These are phyloP conservation scores for Globisporangium parvum DNA, from an alignment of 352 stramenopile species.

Conservation along the genomic window DNA sequence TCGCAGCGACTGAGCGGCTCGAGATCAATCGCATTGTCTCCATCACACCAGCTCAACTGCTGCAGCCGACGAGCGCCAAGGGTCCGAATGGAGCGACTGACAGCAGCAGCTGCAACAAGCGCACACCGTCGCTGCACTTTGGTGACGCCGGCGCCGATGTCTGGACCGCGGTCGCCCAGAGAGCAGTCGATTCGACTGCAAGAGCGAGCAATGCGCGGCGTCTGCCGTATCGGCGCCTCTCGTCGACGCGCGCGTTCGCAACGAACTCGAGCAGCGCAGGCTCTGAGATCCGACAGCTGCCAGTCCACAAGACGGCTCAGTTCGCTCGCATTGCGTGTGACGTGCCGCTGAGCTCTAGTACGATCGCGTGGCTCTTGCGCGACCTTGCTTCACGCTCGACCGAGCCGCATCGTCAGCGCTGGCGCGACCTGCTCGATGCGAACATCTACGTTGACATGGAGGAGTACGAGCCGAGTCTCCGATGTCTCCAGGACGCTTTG, in stretches of 20 bases:
- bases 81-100: not conserved
- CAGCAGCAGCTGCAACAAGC: slow-evolving; percentile 7
- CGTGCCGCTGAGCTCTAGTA: slow-evolving; percentile 25
- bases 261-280: not conserved
- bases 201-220: slow-evolving; percentile 11
- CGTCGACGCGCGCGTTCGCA: slow-evolving; percentile 2
- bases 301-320: slow-evolving; percentile 15
- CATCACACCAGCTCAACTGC: not conserved
- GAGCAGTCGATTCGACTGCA: not conserved
- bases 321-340: slow-evolving; percentile 28
- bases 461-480: slow-evolving; percentile 29
- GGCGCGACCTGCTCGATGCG: slow-evolving; percentile 7
- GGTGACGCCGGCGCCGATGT: slow-evolving; percentile 13
- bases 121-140: slow-evolving; percentile 27
- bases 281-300: slow-evolving; percentile 23
- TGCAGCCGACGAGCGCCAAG: not conserved
- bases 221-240: slow-evolving; percentile 13
- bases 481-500: slow-evolving; percentile 6
- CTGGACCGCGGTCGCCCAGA: slow-evolving; percentile 17
- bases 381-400: not conserved
- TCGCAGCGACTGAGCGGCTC: slow-evolving; percentile 14
- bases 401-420: not conserved
- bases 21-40: slow-evolving; percentile 18
- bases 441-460: slow-evolving; percentile 35
- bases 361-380: slow-evolving; percentile 27